Evolutionary conservation across 2,329 filamentous ascomycete genomes (phyloP).

Genomic region (Cryphonectria parasitica): DNA sequence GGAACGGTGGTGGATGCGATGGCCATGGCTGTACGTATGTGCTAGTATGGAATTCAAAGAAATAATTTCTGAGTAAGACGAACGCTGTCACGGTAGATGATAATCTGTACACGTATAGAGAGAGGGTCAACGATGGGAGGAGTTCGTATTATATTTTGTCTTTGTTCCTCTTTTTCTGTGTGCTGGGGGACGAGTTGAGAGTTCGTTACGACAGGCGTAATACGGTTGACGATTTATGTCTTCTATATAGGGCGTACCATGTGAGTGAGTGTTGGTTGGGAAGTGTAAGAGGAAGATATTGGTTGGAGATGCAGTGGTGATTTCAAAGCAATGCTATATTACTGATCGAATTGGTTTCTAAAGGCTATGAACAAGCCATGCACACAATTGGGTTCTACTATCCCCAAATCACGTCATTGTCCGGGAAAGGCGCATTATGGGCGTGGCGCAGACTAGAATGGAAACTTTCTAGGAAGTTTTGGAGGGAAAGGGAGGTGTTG

Average conservation of each 20-base stretch:
- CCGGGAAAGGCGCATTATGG: neutral
- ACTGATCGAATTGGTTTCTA: neutral
- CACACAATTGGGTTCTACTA: neutral
- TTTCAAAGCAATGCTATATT: slow-evolving; percentile 18
- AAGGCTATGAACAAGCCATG: neutral
- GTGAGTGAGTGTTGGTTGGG: neutral
- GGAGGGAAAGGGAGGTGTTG: neutral
- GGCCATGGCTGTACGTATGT: slow-evolving; percentile 37
- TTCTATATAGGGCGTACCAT: slow-evolving; percentile 6
- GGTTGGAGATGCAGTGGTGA: slow-evolving; percentile 1
- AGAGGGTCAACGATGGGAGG: no score
- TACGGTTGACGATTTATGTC: neutral
- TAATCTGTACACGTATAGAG: neutral
- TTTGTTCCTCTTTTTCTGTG: neutral
- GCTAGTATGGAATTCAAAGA: neutral
- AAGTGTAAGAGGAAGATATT: no score
- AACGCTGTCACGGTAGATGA: neutral
- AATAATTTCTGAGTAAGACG: neutral
- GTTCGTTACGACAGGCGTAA: neutral
- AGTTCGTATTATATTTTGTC: neutral
- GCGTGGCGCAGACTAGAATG: neutral
- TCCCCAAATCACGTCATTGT: slow-evolving; percentile 19
- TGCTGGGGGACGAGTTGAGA: neutral
- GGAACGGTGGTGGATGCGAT: slow-evolving; percentile 45
- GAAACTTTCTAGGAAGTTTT: neutral